Percentiles rank a stretch among this genome's conserved stretches.
These are phyloP conservation scores for Vachellia collinsii DNA, from an alignment of 306 rosid genomes.

Conservation along the genomic window DNA sequence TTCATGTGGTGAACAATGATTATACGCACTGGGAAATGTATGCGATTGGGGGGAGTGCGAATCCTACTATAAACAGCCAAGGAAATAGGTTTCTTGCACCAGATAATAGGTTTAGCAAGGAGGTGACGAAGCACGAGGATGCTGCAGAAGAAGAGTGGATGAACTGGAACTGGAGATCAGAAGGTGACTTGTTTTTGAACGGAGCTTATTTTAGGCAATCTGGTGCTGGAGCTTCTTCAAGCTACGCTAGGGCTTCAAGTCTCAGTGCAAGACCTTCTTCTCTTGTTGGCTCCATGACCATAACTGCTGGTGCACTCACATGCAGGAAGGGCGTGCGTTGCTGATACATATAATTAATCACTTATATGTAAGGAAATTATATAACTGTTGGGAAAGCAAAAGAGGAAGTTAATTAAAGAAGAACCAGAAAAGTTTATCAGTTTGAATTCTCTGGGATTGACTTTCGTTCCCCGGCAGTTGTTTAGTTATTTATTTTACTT, in stretches of 20 bases:
- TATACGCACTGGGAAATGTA: constrained; percentile 98
- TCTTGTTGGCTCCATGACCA: constrained; percentile 81
- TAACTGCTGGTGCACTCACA: constrained; percentile 71
- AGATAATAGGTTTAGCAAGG: constrained; percentile 55
- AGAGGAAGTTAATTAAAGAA: background rate
- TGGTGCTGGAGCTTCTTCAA: constrained; percentile 68
- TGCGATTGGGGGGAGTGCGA: constrained; percentile 89
- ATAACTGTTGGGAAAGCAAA: background rate
- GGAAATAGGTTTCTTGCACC: constrained; percentile 89
- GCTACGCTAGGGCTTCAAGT: constrained; percentile 73
- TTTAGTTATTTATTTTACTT: constrained; percentile 9
- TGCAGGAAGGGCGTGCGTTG: constrained; percentile 71
- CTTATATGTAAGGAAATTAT: too few species aligned
- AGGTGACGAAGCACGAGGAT: constrained; percentile 84
- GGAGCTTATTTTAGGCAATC: constrained; percentile 80
- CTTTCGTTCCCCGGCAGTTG: constrained; percentile 14
- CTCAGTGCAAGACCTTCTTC: constrained; percentile 85
- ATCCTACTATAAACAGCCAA: constrained; percentile 84
- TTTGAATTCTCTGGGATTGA: constrained; percentile 9
- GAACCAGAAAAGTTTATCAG: background rate
- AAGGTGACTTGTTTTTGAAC: constrained; percentile 78
- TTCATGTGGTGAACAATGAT: constrained; percentile 94
- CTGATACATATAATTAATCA: constrained; percentile 29
- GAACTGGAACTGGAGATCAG: constrained; percentile 89
- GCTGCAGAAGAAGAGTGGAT: constrained; percentile 68